Evolutionary conservation across 495 filamentous ascomycete genomes (phyloP).

Genomic region (Lichina pygmaea): DNA sequence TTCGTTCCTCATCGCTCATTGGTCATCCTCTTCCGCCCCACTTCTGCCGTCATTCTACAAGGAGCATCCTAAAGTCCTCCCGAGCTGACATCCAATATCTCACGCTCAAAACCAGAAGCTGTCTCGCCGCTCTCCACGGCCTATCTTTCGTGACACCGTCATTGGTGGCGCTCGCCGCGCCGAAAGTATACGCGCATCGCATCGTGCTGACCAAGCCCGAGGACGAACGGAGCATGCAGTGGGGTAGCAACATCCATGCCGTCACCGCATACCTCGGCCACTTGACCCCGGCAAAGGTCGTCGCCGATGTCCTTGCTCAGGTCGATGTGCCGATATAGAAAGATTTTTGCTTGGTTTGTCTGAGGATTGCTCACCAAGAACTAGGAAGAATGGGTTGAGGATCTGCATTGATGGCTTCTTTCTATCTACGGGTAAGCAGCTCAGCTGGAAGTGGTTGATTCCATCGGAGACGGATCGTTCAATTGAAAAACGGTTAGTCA

Average conservation of each 20-base stretch:
- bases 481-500: too few species aligned
- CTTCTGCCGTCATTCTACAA: slow-evolving; percentile 1
- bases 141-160: slow-evolving; percentile 63
- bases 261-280: slow-evolving; percentile 37
- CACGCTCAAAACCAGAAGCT: slow-evolving; percentile 10
- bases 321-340: slow-evolving; percentile 41
- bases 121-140: slow-evolving; percentile 61
- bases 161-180: slow-evolving; percentile 55
- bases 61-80: slow-evolving; percentile 6
- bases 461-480: too few species aligned
- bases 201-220: slow-evolving; percentile 39
- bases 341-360: too few species aligned
- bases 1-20: background rate
- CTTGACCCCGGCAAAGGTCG: slow-evolving; percentile 44
- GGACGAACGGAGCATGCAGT: slow-evolving; percentile 71
- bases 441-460: too few species aligned
- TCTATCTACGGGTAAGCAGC: too few species aligned
- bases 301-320: slow-evolving; percentile 52
- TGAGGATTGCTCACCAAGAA: too few species aligned
- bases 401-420: too few species aligned
- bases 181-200: slow-evolving; percentile 71
- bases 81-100: slow-evolving; percentile 1
- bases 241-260: slow-evolving; percentile 55
- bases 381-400: too few species aligned
- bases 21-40: background rate